Base-by-base conservation (phyloP, 148 eudicot species). In the Persicaria tinctoria region DNA sequence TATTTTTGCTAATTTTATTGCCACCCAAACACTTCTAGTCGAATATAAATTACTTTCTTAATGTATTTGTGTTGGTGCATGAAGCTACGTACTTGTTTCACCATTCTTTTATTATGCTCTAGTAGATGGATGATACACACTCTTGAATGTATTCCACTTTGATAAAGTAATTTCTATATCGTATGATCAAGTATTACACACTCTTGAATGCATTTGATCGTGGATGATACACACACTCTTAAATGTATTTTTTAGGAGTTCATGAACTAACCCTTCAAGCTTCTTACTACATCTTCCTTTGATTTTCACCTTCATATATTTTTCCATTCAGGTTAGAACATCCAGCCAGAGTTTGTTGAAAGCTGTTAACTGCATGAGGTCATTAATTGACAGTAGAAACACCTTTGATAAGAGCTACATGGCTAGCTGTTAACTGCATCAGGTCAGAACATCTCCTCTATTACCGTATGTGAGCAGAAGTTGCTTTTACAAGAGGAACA, bases 181-280 rank as follows among this genome's bases (percentile, higher is more conserved):
- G 23, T 20, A 20, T 20, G 23, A 20, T 20, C 23, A 20, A 20
- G 23, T 20, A 20, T 20, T 20, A 20, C 23, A 20, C 23, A 20
- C 23, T 20, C 23, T 20, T 20, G 23, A 20, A 20, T 20, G 23
- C 23, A 20, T 20, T 20, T 20, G 23, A 20, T 20, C 23, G 23
- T 20, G 23, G 23, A 20, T 20, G 23, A 20, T 20, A 20, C 0
- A 20, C 23, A 20, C 23, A 20, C 23, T 20, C 23, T 20, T 20
- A 20, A 85, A 53, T 17, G 82, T 77, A 73, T 83, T 85, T 73
- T 83, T 85, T 7, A 85, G 83, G 69, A 85, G 83, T 73, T 85
- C 85, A 8, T 83, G 83, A 18, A 85, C 79, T 13, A 85, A 54
- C 62, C 83, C 88, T 20, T 76, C 82, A 32, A 85, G 74, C 78